A percentile compares a stretch with the other conserved stretches of the same genome.
These are phyloP conservation scores for Cynara cardunculus DNA, from an alignment of 129 eudicot genomes.

Conservation along the genomic window DNA sequence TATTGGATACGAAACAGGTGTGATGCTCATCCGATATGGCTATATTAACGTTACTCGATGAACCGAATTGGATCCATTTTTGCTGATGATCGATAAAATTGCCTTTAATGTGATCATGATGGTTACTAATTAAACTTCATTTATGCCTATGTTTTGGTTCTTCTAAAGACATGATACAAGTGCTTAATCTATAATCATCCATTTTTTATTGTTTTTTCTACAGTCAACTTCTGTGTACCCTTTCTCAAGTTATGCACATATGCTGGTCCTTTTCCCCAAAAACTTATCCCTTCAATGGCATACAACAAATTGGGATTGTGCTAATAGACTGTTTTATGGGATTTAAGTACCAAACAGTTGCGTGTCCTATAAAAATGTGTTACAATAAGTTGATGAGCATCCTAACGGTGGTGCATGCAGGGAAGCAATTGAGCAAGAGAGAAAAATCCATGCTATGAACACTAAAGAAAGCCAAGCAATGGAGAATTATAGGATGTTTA, in stretches of 20 bases:
- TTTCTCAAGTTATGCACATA: background rate
- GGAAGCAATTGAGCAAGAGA: conserved; percentile 59
- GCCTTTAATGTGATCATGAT: background rate
- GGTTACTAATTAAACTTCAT: background rate
- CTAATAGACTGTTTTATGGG: background rate
- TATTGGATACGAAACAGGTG: background rate
- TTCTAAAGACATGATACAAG: background rate
- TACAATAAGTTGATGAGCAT: background rate
- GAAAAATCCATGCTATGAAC: conserved; percentile 31
- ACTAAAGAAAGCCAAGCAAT: conserved; percentile 35
- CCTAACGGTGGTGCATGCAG: conserved; percentile 27
- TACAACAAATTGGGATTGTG: background rate
- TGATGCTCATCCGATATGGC: background rate
- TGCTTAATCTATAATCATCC: background rate
- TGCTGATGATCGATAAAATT: background rate
- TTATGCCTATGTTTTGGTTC: background rate
- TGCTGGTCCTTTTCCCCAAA: background rate
- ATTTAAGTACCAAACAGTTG: background rate
- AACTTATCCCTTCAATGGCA: background rate
- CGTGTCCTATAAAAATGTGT: background rate
- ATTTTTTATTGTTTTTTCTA: background rate
- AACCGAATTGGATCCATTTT: background rate
- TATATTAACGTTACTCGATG: background rate
- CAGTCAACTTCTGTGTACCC: background rate
- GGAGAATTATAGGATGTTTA: conserved; percentile 44